Conservation (phyloP, 2,329 filamentous ascomycete species). For the Talaromyces sp. region DNA sequence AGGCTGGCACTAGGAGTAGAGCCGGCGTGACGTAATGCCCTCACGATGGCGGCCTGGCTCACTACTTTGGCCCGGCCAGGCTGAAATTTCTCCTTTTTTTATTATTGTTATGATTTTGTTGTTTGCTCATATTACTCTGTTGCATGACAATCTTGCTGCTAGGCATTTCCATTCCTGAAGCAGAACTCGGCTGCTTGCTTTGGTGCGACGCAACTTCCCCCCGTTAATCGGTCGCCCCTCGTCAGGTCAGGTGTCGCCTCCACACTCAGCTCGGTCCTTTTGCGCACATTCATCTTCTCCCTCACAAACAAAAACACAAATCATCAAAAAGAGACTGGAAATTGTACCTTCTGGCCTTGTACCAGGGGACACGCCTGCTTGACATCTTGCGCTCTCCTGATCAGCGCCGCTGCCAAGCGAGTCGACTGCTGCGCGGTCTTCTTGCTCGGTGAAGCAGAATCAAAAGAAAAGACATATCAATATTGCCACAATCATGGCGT, state of each 20-base stretch:
- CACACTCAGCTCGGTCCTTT: neutral
- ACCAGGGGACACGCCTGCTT: neutral
- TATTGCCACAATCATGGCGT: too few relatives aligned
- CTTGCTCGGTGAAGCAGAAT: slow-evolving; percentile 3
- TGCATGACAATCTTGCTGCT: neutral
- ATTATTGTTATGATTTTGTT: too few relatives aligned
- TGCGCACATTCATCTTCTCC: neutral
- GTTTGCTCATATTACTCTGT: neutral
- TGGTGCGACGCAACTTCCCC: neutral
- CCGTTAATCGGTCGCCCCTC: neutral
- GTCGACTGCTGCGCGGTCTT: slow-evolving; percentile 10
- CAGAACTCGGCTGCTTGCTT: neutral
- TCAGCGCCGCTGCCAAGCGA: neutral
- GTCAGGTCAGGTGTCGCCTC: neutral
- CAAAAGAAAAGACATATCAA: too few relatives aligned
- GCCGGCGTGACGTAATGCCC: neutral
- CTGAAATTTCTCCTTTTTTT: neutral
- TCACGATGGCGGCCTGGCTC: neutral
- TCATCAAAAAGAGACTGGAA: neutral
- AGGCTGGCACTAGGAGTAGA: too few relatives aligned
- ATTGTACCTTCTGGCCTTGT: neutral
- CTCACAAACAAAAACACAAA: neutral
- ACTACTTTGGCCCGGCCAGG: neutral
- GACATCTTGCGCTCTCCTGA: neutral
- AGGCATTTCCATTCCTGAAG: neutral